Evolutionary conservation across 148 eudicot species (phyloP).

Genomic region (Nepenthes gracilis): DNA sequence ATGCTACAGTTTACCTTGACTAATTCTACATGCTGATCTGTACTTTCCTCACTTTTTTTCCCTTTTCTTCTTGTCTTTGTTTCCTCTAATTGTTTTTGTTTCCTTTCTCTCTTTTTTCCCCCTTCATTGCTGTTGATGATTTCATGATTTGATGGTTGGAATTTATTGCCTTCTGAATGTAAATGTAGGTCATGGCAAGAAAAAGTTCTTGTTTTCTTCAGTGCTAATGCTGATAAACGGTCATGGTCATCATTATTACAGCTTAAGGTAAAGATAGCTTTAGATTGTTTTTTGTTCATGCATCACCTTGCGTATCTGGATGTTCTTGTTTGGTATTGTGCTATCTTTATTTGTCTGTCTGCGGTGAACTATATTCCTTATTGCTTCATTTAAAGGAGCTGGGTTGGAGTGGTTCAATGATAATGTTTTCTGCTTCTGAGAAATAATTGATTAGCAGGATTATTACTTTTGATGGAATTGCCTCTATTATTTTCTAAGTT

Average conservation of each 20-base stretch:
- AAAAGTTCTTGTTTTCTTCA: constrained; percentile 52
- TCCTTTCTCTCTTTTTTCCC: neutral
- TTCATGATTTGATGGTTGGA: constrained; percentile 1
- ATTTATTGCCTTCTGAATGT: constrained; percentile 4
- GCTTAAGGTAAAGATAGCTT: constrained; percentile 47
- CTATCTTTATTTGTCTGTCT: neutral
- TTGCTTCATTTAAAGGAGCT: too few species aligned
- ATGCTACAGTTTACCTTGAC: neutral
- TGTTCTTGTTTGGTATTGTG: neutral
- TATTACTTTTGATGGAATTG: too few species aligned
- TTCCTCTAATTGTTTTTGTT: neutral
- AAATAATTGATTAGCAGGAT: too few species aligned
- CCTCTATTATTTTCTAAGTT: too few species aligned
- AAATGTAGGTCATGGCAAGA: constrained; percentile 50
- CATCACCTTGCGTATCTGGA: too few species aligned
- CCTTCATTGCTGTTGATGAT: neutral
- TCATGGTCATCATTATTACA: constrained; percentile 46
- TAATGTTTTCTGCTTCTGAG: too few species aligned
- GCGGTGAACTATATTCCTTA: too few species aligned
- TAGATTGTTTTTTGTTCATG: neutral
- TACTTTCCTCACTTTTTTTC: neutral
- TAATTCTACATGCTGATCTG: neutral
- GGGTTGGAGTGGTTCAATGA: too few species aligned
- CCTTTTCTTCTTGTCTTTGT: neutral
- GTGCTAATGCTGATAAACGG: constrained; percentile 26